These are phyloP conservation scores for Phaseolus coccineus DNA, from an alignment of 331 rosid species.

Conservation along the genomic window DNA sequence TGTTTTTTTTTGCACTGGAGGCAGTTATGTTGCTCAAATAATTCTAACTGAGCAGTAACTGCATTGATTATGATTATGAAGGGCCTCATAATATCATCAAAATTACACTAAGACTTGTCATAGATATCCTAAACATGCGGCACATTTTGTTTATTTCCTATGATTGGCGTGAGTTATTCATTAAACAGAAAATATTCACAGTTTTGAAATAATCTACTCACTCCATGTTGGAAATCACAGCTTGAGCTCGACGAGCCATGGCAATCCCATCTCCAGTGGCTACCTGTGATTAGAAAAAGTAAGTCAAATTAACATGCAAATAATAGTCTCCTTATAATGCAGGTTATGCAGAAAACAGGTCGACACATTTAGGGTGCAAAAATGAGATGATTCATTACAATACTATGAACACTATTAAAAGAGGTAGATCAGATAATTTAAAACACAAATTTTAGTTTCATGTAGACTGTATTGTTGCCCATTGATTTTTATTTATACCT, in stretches of 20 bases:
- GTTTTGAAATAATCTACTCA: slow-evolving; percentile 54
- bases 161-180: slow-evolving; percentile 17
- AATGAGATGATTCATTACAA: slow-evolving; percentile 30
- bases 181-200: slow-evolving; percentile 13
- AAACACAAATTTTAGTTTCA: slow-evolving; percentile 21
- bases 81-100: background rate
- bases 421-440: background rate
- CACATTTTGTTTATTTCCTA: slow-evolving; percentile 13
- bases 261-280: slow-evolving; percentile 98
- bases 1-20: background rate
- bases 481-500: background rate
- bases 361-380: slow-evolving; percentile 1
- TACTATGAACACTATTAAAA: background rate
- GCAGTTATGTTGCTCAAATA: background rate
- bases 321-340: slow-evolving; percentile 10
- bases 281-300: slow-evolving; percentile 58
- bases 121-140: slow-evolving; percentile 3
- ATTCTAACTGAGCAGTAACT: slow-evolving; percentile 6
- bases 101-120: slow-evolving; percentile 14
- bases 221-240: slow-evolving; percentile 98
- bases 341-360: slow-evolving; percentile 9
- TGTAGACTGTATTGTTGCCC: background rate
- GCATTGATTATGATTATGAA: slow-evolving; percentile 8
- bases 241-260: slow-evolving; percentile 95
- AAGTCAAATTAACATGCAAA: slow-evolving; percentile 41